Evolutionary conservation across 139 green algal species (phyloP).

Genomic region (Edaphochlamys debaryana): DNA sequence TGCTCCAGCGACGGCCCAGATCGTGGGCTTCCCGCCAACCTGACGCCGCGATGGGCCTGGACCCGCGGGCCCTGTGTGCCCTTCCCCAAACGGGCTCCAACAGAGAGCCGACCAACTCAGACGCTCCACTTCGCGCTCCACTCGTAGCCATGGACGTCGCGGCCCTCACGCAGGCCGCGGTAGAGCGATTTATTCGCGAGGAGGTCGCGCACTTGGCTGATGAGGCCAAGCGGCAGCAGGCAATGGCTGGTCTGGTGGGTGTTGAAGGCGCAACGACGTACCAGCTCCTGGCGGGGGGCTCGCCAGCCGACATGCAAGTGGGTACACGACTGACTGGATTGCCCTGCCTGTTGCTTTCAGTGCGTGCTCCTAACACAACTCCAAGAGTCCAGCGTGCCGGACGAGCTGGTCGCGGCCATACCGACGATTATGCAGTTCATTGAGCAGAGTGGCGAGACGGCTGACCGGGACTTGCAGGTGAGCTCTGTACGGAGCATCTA

Average conservation of each 20-base stretch:
- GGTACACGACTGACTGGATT: too few species aligned
- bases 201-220: neutral
- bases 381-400: conserved; percentile 14
- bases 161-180: neutral
- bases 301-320: too few species aligned
- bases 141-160: conserved; percentile 25
- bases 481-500: neutral
- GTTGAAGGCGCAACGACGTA: too few species aligned
- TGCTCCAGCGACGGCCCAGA: too few species aligned
- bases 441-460: neutral
- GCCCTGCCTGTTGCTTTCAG: too few species aligned
- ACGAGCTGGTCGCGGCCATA: neutral
- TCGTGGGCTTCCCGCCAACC: too few species aligned
- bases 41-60: too few species aligned
- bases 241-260: conserved; percentile 1
- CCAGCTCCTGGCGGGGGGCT: too few species aligned
- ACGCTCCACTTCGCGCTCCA: too few species aligned
- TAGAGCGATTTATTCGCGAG: neutral
- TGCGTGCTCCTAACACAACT: conserved; percentile 18
- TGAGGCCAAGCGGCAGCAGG: neutral
- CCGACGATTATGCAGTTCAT: neutral
- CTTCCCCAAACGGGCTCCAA: too few species aligned
- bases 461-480: neutral
- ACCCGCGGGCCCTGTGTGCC: too few species aligned
- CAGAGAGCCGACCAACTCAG: too few species aligned